Evolutionary conservation across 345 rosid species (phyloP), one percentile per base, ranked within the genome.

Genomic region (Excoecaria agallocha): DNA sequence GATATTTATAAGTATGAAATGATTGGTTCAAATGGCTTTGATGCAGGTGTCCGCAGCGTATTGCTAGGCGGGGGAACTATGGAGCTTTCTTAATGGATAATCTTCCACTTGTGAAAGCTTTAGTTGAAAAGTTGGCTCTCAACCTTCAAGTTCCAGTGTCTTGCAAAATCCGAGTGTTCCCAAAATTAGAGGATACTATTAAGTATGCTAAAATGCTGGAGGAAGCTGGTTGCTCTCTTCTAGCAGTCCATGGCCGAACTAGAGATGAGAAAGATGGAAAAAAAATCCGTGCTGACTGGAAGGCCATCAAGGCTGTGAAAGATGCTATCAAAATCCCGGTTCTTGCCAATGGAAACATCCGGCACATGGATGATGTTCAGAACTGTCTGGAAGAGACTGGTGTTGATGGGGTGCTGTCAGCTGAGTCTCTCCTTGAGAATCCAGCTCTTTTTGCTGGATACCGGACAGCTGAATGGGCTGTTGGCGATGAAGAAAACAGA

Each of bases 61-160:
- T 95, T 66, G 99, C 99, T 3, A 84, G 79, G 80, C 83, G 97
- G 57, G 98, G 99, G 24, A 68, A 93, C 66, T 95, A 95, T 49
- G 99, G 99, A 71, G 99, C 98, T 20, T 95, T 95, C 78, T 55
- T 95, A 72, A 95, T 95, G 99, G 98, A 95, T 82, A 88, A 95
- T 68, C 96, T 95, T 75, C 96, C 94, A 43, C 84, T 95, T 4
- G 91, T 93, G 46, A 69, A 91, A 78, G 87, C 96, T 24, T 80
- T 95, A 17, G 98, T 95, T 37, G 94, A 90, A 69, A 95, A 93
- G 74, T 76, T 95, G 73, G 87, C 80, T 77, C 72, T 37, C 73
- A 95, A 87, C 45, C 45, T 41, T 41, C 45, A 64, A 65, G 93
- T 90, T 22, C 99, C 90, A 0, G 96, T 95, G 35, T 95, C 99